Base-by-base conservation (phyloP, 2,329 filamentous ascomycete genomes). In the Sclerotinia trifoliorum region DNA sequence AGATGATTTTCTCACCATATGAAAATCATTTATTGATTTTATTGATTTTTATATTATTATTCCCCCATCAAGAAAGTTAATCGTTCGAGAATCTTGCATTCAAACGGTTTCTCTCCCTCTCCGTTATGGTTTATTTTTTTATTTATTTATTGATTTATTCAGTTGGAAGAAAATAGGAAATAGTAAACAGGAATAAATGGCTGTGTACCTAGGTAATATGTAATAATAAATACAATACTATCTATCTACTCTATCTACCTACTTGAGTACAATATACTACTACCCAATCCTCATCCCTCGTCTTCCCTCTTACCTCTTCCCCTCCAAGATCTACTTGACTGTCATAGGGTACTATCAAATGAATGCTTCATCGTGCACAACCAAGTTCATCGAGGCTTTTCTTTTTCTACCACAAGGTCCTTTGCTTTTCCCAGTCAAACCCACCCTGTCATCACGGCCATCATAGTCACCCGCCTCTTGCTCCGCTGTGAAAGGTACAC, bases 1-100 rank as follows among this genome's bases (percentile, higher is more conserved):
- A 57, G 24, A 57, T 57, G 55, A 57, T 42, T 57, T 57, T 26
- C 35, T 57, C 7, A n/a, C 24, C 13, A 48, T 24, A 19, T 11
- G 44, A 61, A 35, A 49, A 49, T 44, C 55, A 21, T 26, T 35
- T 61, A 61, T 61, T 49, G 58, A 61, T 49, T 61, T 61, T 61
- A 61, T 61, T 49, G 58, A 61, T 49, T 61, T 61, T 61, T 6
- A 49, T 24, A 61, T 61, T 49, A 49, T 61, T 35, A n/a, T 24
- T 35, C 58, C 21, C 26, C 57, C 17, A n/a, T 61, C 19, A 17
- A 48, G 26, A 26, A n/a, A 49, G 21, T 49, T 35, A 42, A 42
- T 49, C 19, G 5, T 35, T 48, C 42, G 35, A 32, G 26, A 48
- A 35, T 61, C 26, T 29, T 29, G 44, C 58, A 49, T 61, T 35